Conservation (phyloP, 371 early-diverging fungal genomes). For the Mucor mucedo region DNA sequence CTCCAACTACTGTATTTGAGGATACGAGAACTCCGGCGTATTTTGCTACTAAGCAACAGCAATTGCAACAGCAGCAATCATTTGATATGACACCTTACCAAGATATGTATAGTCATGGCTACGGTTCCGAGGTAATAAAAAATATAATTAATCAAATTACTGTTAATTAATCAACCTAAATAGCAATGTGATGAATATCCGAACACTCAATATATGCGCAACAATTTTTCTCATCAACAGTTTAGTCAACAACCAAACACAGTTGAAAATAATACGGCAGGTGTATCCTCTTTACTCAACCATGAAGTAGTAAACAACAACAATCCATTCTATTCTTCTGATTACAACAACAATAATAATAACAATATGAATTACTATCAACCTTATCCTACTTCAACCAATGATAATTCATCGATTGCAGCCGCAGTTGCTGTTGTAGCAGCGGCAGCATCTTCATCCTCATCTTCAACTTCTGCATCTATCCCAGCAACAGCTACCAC, state of each 20-base stretch:
- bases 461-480: not conserved
- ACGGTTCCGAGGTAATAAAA: conserved; percentile 18
- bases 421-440: conserved; percentile 15
- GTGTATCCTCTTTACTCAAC: conserved; percentile 27
- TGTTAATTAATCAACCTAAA: not conserved
- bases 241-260: not conserved
- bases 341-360: not conserved
- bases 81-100: conserved; percentile 31
- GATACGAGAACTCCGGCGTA: conserved; percentile 26
- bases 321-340: conserved; percentile 1
- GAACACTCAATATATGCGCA: conserved; percentile 22
- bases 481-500: conserved; percentile 6
- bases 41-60: conserved; percentile 26
- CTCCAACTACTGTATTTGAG: conserved; percentile 9
- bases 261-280: not conserved
- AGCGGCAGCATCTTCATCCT: conserved; percentile 12
- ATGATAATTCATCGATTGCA: conserved; percentile 6
- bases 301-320: conserved; percentile 18
- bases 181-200: conserved; percentile 14
- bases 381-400: not conserved
- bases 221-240: conserved; percentile 18
- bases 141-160: not conserved
- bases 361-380: not conserved
- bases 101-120: conserved; percentile 27
- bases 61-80: conserved; percentile 9